Conservation (phyloP, 1,284 basidiomycete genomes). For the Irpex sp. region DNA sequence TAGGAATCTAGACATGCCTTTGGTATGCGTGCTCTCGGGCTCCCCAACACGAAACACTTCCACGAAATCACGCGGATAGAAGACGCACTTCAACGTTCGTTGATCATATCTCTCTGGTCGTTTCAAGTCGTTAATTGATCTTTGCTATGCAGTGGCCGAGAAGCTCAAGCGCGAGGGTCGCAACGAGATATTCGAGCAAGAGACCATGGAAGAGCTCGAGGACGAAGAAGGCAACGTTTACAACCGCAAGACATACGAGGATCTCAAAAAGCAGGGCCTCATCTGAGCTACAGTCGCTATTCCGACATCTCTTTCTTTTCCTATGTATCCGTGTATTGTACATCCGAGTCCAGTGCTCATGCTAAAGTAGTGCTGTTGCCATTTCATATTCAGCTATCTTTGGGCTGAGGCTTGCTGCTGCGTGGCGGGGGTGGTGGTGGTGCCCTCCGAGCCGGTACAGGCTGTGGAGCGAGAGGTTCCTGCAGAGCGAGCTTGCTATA, state of each 20-base stretch:
- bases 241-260: slow-evolving; percentile 85
- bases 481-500: slow-evolving; percentile 63
- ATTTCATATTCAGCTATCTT: background rate
- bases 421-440: slow-evolving; percentile 33
- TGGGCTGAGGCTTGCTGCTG: slow-evolving; percentile 11
- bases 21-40: slow-evolving; percentile 94
- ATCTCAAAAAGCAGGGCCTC: slow-evolving; percentile 87
- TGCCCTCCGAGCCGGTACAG: slow-evolving; percentile 24
- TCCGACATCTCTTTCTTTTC: background rate
- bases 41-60: slow-evolving; percentile 99
- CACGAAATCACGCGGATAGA: slow-evolving; percentile 97
- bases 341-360: slow-evolving; percentile 5
- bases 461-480: slow-evolving; percentile 44
- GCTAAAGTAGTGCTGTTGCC: background rate
- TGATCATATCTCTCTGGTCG: background rate
- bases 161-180: slow-evolving; percentile 92
- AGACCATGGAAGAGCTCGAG: slow-evolving; percentile 95
- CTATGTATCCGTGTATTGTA: background rate
- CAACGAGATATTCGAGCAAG: slow-evolving; percentile 85
- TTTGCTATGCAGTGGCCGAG: slow-evolving; percentile 71
- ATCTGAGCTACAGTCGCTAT: slow-evolving; percentile 40
- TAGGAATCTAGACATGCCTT: slow-evolving; percentile 95
- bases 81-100: slow-evolving; percentile 88
- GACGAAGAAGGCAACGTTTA: slow-evolving; percentile 97
- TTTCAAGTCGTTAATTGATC: background rate